phyloP scores from a whole-genome alignment of 768 basidiomycete species.

The Baorangia bicolor region DNA sequence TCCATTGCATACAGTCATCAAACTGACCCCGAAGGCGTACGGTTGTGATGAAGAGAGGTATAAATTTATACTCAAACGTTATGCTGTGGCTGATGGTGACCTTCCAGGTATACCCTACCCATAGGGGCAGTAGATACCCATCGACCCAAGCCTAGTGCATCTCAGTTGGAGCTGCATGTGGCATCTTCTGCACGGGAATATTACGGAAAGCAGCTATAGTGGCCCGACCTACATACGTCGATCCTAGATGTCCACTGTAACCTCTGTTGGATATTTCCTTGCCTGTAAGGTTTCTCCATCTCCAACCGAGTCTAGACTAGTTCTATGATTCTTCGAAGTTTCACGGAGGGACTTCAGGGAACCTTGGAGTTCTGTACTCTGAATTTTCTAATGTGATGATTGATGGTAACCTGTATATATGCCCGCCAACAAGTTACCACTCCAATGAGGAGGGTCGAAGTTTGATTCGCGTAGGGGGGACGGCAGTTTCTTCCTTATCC shows the following conservation, averaged over 20 bases:
- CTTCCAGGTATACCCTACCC: conserved; percentile 74
- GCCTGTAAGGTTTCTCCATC: background rate
- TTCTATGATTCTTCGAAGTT: background rate
- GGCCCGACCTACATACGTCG: background rate
- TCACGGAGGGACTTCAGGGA: background rate
- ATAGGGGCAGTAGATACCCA: conserved; percentile 95
- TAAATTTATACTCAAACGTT: conserved; percentile 2
- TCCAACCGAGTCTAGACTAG: background rate
- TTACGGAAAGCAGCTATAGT: conserved; percentile 27
- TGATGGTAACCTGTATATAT: background rate
- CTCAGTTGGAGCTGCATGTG: conserved; percentile 20
- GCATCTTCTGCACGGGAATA: conserved; percentile 36
- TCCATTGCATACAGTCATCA: conserved; percentile 95
- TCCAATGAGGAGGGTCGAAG: no score
- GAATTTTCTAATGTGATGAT: background rate
- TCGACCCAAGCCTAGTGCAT: conserved; percentile 52
- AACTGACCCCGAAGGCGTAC: conserved; percentile 96
- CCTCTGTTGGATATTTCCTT: background rate
- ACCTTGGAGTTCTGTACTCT: background rate
- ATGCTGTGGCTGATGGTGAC: background rate
- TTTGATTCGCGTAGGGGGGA: no score
- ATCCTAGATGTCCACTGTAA: background rate
- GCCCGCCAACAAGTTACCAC: no score
- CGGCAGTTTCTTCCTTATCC: background rate
- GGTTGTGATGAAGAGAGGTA: conserved; percentile 97